phyloP scores from a whole-genome alignment of 140 eudicot genomes.

The Stevia rebaudiana region DNA sequence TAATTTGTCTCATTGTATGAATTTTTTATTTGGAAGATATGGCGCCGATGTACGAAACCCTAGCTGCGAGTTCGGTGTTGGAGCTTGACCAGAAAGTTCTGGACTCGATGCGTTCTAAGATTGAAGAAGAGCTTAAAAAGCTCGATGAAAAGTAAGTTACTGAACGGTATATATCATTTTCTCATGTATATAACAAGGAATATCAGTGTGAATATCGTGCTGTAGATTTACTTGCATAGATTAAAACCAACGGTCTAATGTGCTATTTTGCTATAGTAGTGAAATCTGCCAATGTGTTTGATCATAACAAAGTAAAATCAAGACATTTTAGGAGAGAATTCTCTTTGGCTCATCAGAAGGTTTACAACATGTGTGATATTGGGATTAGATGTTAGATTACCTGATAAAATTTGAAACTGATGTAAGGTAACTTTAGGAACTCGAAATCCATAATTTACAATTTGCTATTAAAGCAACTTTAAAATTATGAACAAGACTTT shows the following conservation, averaged over 20 bases:
- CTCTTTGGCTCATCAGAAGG: constrained; percentile 4
- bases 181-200: not conserved
- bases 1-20: constrained; percentile 4
- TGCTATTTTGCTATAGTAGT: not conserved
- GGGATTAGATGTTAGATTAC: not conserved
- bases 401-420: not conserved
- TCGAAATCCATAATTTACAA: not conserved
- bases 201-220: not conserved
- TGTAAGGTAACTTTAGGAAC: not conserved
- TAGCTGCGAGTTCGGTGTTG: constrained; percentile 49
- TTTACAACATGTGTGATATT: not conserved
- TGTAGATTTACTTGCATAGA: constrained; percentile 1
- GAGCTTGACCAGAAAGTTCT: constrained; percentile 68
- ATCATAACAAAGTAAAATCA: not conserved
- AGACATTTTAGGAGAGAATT: not conserved
- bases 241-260: constrained; percentile 4
- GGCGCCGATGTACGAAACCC: constrained; percentile 80
- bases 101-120: constrained; percentile 68
- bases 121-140: constrained; percentile 61
- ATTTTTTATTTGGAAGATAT: constrained; percentile 47
- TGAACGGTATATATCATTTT: not conserved
- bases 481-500: not conserved
- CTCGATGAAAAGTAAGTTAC: constrained; percentile 73
- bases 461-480: not conserved
- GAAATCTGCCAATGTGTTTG: not conserved